Percentiles rank a stretch among this genome's conserved stretches.
Conservation (phyloP, 371 early-diverging fungal genomes). For the Syncephalastrum sp. region DNA sequence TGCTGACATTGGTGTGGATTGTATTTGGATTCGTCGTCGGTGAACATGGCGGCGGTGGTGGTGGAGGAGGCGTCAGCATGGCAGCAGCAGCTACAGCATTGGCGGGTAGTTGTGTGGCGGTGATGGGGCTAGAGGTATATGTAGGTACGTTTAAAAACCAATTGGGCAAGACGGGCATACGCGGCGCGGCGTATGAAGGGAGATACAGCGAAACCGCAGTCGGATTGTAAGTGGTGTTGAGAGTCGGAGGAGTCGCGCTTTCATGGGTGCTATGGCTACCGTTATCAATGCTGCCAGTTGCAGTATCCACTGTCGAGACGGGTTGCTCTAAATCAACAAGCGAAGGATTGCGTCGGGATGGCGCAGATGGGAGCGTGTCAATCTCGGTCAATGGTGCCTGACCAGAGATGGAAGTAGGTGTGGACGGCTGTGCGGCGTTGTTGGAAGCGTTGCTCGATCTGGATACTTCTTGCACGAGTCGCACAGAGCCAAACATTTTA, state of each 20-base stretch:
- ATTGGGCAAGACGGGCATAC: background rate
- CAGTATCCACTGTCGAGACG: no score
- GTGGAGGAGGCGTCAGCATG: background rate
- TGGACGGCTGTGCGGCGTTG: slow-evolving; percentile 9
- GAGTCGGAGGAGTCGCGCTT: background rate
- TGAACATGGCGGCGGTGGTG: background rate
- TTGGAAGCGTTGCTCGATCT: slow-evolving; percentile 17
- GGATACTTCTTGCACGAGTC: slow-evolving; percentile 52
- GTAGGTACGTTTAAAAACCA: no score
- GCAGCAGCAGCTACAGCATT: no score
- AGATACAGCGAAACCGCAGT: background rate
- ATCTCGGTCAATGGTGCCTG: slow-evolving; percentile 1
- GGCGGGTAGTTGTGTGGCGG: no score
- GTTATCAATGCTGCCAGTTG: background rate
- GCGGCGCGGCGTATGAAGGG: background rate
- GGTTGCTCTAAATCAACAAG: no score
- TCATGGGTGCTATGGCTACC: slow-evolving; percentile 1
- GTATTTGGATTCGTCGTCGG: background rate
- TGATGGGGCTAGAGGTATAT: no score
- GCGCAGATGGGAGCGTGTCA: background rate
- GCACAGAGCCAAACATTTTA: slow-evolving; percentile 45
- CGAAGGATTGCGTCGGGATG: background rate
- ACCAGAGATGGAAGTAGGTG: slow-evolving; percentile 1
- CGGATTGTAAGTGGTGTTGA: no score
- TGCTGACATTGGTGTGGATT: background rate